Base-by-base conservation (phyloP, 495 filamentous ascomycete species). In the Daldinia childiae region DNA sequence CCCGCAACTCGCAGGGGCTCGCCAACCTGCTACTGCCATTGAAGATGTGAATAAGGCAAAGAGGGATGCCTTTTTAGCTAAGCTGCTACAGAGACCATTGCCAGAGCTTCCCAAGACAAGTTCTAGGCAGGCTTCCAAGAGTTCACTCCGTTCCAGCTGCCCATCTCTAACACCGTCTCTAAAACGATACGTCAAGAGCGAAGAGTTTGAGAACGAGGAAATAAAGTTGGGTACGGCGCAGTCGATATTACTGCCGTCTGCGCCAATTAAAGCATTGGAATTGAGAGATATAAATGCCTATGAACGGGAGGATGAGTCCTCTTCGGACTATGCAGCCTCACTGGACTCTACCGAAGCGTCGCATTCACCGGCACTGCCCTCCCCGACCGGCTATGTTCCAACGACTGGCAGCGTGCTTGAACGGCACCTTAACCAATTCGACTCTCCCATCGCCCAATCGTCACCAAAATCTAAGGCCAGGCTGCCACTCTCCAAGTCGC, bases 111-210 rank as follows among this genome's bases (percentile, higher is more conserved):
- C 74, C 6, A 66, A 41, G 27, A 19, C 14, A 39, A 64, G 48
- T 32, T 69, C 71, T 8, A 75, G 74, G 34, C 69, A 69, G 19
- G 29, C 60, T 8, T 80, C 79, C 0, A 67, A 54, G 24, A 72
- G 68, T 21, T 77, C 75, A 32, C 29, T 74, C 6, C 15, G 63
- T 7, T 69, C 75, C 14, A 67, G 69, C 66, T 66, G 76, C 12
- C 74, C 74, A 19, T 85, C 82, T 2, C 66, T 83, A 12, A 82
- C 82, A 5, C 77, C 81, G 3, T 83, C 82, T n/a, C 72, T 85
- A 24, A 73, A 65, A 41, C 68, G 76, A 43, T 79, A 82, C 19
- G 67, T 78, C 9, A 77, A 85, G 17, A 77, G 78, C 43, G 80
- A 76, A n/a, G 76, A 74, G 26, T 79, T 81, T n/a, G 74, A 78